These are phyloP conservation scores for Mycena polygramma DNA, from an alignment of 768 basidiomycete species.

Conservation along the genomic window DNA sequence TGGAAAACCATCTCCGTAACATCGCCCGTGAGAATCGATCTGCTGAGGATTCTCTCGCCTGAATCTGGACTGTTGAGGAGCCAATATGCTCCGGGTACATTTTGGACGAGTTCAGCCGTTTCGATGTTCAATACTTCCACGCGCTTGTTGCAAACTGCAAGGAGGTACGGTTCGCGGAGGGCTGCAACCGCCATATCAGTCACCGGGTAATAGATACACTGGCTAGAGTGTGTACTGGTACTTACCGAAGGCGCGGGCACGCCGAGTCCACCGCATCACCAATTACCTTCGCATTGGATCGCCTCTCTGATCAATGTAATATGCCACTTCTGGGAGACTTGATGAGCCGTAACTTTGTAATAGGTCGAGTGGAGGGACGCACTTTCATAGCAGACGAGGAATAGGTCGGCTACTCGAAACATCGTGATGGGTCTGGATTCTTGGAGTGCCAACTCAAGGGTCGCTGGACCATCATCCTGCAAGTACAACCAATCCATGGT, in stretches of 20 bases:
- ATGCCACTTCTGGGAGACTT: conserved; percentile 72
- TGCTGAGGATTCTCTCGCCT: conserved; percentile 4
- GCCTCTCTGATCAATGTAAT: conserved; percentile 84
- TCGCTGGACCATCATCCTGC: conserved; percentile 73
- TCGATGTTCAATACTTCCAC: conserved; percentile 84
- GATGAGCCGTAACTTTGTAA: not conserved
- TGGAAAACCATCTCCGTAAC: conserved; percentile 16
- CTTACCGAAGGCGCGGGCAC: conserved; percentile 79
- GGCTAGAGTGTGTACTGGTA: too few relatives aligned
- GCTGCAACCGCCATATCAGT: too few relatives aligned
- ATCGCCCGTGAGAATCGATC: conserved; percentile 5
- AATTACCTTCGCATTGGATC: conserved; percentile 76
- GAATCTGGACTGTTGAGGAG: conserved; percentile 32
- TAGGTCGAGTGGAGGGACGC: conserved; percentile 38
- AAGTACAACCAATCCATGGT: conserved; percentile 83
- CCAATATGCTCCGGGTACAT: conserved; percentile 63
- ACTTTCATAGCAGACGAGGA: conserved; percentile 87
- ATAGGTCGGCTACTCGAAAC: conserved; percentile 80
- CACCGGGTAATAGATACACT: too few relatives aligned
- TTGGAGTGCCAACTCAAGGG: conserved; percentile 54
- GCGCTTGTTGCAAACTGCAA: conserved; percentile 82
- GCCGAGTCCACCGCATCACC: conserved; percentile 83
- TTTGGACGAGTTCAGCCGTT: conserved; percentile 76
- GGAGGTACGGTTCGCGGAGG: conserved; percentile 81
- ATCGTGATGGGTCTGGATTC: conserved; percentile 79